These are phyloP conservation scores for Candida ortonii DNA, from an alignment of 805 yeast genomes.

Conservation along the genomic window DNA sequence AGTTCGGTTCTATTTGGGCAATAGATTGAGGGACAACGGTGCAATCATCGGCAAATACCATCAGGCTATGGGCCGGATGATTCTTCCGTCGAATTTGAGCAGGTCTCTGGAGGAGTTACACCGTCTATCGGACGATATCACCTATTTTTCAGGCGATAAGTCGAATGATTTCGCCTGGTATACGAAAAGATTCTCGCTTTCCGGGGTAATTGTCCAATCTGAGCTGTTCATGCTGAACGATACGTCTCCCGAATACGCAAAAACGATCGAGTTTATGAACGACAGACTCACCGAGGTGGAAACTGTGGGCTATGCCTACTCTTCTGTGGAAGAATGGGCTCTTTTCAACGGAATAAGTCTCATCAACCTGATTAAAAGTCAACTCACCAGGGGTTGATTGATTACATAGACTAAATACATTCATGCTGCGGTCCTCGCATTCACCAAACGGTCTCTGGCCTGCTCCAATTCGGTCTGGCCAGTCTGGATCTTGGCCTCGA, in stretches of 20 bases:
- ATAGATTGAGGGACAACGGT: constrained; percentile 50
- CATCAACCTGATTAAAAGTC: constrained; percentile 68
- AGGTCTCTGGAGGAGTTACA: constrained; percentile 65
- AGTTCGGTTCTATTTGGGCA: constrained; percentile 34
- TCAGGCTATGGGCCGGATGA: constrained; percentile 57
- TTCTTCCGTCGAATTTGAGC: constrained; percentile 60
- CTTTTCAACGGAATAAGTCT: constrained; percentile 63
- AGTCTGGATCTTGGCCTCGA: constrained; percentile 64
- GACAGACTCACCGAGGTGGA: constrained; percentile 54
- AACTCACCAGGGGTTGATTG: constrained; percentile 55
- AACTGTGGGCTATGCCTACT: constrained; percentile 57
- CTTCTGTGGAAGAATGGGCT: constrained; percentile 71
- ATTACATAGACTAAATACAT: constrained; percentile 6
- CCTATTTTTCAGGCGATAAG: constrained; percentile 73
- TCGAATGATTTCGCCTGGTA: constrained; percentile 91
- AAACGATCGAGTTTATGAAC: constrained; percentile 64
- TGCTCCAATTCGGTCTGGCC: constrained; percentile 55
- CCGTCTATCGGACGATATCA: constrained; percentile 76
- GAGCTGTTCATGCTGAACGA: constrained; percentile 84
- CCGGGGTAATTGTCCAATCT: constrained; percentile 66
- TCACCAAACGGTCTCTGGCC: constrained; percentile 46
- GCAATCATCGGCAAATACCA: constrained; percentile 44
- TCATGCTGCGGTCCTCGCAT: constrained; percentile 16
- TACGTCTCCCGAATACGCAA: constrained; percentile 47
- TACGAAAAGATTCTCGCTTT: constrained; percentile 71